Evolutionary conservation across 2,329 filamentous ascomycete genomes (phyloP), one percentile per base, ranked within the genome.

Genomic region (Claviceps humidiphila): DNA sequence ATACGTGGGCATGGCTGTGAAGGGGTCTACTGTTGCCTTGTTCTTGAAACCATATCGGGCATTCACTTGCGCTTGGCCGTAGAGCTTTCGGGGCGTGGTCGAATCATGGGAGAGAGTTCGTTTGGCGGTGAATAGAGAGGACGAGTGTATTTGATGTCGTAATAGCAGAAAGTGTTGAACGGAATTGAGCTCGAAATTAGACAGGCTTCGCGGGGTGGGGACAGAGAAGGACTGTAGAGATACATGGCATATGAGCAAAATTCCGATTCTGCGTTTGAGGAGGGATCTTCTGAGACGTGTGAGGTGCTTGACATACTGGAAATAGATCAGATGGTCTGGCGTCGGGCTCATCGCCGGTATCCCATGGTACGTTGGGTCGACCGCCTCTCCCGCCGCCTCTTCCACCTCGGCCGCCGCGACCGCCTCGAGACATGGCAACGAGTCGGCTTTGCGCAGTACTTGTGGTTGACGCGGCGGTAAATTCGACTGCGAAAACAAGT

Each of bases 1-100:
- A 66, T 79, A 81, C 54, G 74, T 75, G n/a, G 76, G 76, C 52
- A 81, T 72, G 42, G 74, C 70, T n/a, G 70, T 73, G 63, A 82
- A 82, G 20, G 78, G 76, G 61, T 81, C 77, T 49, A 76, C 59
- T 13, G 74, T 77, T 40, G 77, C 77, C 58, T 74, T 76, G 65
- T 68, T 79, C 62, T 72, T 74, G 58, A 75, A 65, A 55, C 72
- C 75, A 65, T 76, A 81, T 51, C 72, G 74, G 56, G 74, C 72
- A 64, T 81, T 81, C 61, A 74, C 66, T 64, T 81, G 78, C n/a
- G 74, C 71, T 59, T 78, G 77, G 58, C 76, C 76, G 64, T 81
- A 81, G 62, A 60, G 66, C 55, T 66, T 71, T 50, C 66, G 62
- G 37, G 66, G 66, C 14, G 63, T 68, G 5, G 68, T 65, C 5